These are phyloP conservation scores for Candida tammaniensis DNA, from an alignment of 805 yeast genomes.

Conservation along the genomic window DNA sequence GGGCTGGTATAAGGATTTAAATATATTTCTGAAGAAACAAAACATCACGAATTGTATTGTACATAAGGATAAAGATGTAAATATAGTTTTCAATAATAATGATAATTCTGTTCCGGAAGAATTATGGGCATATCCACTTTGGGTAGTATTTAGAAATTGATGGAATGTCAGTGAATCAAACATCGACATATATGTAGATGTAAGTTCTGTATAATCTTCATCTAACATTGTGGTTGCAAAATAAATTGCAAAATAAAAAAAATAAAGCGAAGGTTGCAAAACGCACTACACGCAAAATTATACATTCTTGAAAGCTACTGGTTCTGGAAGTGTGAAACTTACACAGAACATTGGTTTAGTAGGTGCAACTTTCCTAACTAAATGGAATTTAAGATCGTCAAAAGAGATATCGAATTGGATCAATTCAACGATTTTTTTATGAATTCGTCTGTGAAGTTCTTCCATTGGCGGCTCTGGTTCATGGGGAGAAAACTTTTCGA, in stretches of 20 bases:
- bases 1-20: slow-evolving; percentile 52
- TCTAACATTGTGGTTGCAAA: slow-evolving; percentile 2
- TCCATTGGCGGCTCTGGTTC: slow-evolving; percentile 70
- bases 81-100: slow-evolving; percentile 54
- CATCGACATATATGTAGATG: slow-evolving; percentile 25
- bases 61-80: slow-evolving; percentile 53
- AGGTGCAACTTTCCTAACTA: slow-evolving; percentile 93
- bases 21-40: slow-evolving; percentile 32
- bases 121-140: slow-evolving; percentile 57
- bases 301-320: slow-evolving; percentile 50
- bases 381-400: slow-evolving; percentile 59
- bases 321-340: slow-evolving; percentile 67
- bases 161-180: slow-evolving; percentile 28
- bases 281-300: not conserved
- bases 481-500: slow-evolving; percentile 78
- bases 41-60: slow-evolving; percentile 47
- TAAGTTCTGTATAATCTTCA: slow-evolving; percentile 23
- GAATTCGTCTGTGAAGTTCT: slow-evolving; percentile 67
- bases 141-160: slow-evolving; percentile 48
- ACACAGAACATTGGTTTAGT: slow-evolving; percentile 96
- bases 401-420: slow-evolving; percentile 49
- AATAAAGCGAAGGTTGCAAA: not conserved
- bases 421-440: slow-evolving; percentile 43
- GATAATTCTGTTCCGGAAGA: slow-evolving; percentile 58
- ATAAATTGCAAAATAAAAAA: not conserved